Evolutionary conservation across 2,329 filamentous ascomycete species (phyloP).

Genomic region (Ilyonectria sp.): DNA sequence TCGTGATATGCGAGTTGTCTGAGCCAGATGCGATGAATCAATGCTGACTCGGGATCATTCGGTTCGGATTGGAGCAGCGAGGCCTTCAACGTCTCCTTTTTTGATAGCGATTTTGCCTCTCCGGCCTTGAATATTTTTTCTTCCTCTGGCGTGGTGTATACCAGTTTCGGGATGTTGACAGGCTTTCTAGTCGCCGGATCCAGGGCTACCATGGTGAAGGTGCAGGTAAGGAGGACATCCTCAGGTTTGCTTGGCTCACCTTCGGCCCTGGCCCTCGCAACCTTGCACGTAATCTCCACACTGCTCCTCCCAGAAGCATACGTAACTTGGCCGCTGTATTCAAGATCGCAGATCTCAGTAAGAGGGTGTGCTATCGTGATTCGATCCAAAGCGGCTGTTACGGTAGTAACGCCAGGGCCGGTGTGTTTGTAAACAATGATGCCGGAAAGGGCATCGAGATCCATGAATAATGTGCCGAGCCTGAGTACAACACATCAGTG

Average conservation of each 20-base stretch:
- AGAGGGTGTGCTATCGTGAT: slow-evolving; percentile 77
- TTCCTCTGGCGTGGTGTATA: slow-evolving; percentile 47
- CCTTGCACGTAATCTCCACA: slow-evolving; percentile 81
- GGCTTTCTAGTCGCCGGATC: slow-evolving; percentile 49
- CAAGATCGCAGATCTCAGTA: slow-evolving; percentile 83
- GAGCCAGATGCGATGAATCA: slow-evolving; percentile 51
- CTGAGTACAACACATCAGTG: slow-evolving; percentile 21
- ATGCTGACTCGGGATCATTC: slow-evolving; percentile 47
- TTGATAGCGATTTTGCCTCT: slow-evolving; percentile 46
- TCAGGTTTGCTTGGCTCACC: slow-evolving; percentile 66
- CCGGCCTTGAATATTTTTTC: slow-evolving; percentile 47
- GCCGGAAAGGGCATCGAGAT: slow-evolving; percentile 83
- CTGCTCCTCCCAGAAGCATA: slow-evolving; percentile 82
- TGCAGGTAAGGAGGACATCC: slow-evolving; percentile 62
- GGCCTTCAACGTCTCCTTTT: slow-evolving; percentile 43
- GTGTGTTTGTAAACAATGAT: slow-evolving; percentile 81
- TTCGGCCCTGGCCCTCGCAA: slow-evolving; percentile 75
- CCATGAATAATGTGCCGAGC: slow-evolving; percentile 83
- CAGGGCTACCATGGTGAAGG: slow-evolving; percentile 51
- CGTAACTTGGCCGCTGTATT: slow-evolving; percentile 74
- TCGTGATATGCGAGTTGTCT: slow-evolving; percentile 49
- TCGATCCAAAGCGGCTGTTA: slow-evolving; percentile 65
- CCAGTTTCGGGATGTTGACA: slow-evolving; percentile 44
- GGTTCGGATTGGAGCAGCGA: slow-evolving; percentile 48
- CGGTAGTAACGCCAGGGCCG: slow-evolving; percentile 68